Conservation (phyloP, 495 filamentous ascomycete genomes). For the Saxophila tyrrhenica region DNA sequence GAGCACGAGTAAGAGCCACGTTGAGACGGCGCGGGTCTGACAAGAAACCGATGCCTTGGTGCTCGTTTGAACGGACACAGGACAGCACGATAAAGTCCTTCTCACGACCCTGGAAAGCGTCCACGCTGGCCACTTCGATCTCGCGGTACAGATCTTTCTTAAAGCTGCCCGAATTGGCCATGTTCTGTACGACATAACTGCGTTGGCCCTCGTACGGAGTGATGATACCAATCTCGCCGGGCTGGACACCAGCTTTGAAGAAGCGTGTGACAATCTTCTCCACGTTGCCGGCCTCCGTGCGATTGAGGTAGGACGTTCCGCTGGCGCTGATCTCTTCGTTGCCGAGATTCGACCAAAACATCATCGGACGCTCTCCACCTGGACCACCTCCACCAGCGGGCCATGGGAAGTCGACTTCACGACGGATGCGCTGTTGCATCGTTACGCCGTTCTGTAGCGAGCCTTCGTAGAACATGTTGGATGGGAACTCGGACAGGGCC, state of each 20-base stretch:
- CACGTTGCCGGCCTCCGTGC: constrained; percentile 91
- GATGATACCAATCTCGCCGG: constrained; percentile 88
- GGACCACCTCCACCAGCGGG: constrained; percentile 42
- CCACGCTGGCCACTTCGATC: constrained; percentile 95
- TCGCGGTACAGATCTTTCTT: constrained; percentile 99
- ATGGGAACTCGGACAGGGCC: constrained; percentile 93
- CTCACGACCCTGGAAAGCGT: constrained; percentile 97
- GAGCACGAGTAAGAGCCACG: constrained; percentile 94
- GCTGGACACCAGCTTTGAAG: constrained; percentile 97
- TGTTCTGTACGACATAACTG: constrained; percentile 96
- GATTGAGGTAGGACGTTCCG: constrained; percentile 95
- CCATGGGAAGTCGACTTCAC: constrained; percentile 98
- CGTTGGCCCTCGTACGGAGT: constrained; percentile 98
- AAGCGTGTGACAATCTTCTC: constrained; percentile 98
- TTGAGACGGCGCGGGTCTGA: constrained; percentile 97
- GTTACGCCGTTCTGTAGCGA: constrained; percentile 96
- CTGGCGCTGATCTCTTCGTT: constrained; percentile 97
- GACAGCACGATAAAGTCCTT: constrained; percentile 99
- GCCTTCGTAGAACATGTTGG: constrained; percentile 99
- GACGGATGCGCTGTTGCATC: constrained; percentile 71
- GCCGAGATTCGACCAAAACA: constrained; percentile 99
- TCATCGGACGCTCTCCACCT: constrained; percentile 78
- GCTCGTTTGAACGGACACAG: constrained; percentile 96
- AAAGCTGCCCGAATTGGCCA: constrained; percentile 94
- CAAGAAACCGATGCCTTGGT: constrained; percentile 98